Evolutionary conservation across 257 asterid genomes (phyloP).

Genomic region (Nicotiana tomentosiformis): DNA sequence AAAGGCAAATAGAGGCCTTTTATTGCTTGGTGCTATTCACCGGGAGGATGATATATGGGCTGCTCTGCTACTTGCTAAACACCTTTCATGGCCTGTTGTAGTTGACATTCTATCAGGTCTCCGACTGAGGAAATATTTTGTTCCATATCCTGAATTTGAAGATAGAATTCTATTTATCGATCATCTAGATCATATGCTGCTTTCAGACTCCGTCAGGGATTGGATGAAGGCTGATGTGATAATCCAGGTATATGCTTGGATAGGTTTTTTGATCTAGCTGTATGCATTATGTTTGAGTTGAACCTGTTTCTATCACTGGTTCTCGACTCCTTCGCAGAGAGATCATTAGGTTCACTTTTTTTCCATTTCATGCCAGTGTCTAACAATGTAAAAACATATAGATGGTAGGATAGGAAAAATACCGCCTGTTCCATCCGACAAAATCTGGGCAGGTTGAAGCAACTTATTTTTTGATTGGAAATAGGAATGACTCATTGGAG

Average conservation of each 20-base stretch:
- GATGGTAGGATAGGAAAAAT: neutral
- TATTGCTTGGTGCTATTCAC: slow-evolving; percentile 75
- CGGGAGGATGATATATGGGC: slow-evolving; percentile 95
- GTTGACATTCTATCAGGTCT: slow-evolving; percentile 85
- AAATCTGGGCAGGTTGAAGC: neutral
- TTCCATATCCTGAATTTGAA: slow-evolving; percentile 46
- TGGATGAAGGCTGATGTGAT: slow-evolving; percentile 84
- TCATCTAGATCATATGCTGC: slow-evolving; percentile 83
- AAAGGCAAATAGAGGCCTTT: slow-evolving; percentile 70
- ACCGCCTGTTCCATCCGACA: neutral
- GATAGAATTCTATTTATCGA: slow-evolving; percentile 69
- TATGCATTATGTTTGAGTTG: neutral
- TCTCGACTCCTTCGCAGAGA: neutral
- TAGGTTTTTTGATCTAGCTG: neutral
- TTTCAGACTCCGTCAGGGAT: slow-evolving; percentile 59
- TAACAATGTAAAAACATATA: neutral
- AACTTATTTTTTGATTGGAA: neutral
- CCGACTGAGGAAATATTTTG: slow-evolving; percentile 71
- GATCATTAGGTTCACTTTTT: neutral
- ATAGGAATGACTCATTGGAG: neutral
- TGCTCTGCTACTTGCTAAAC: slow-evolving; percentile 85
- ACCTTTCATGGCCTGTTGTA: slow-evolving; percentile 83
- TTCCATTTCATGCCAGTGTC: neutral
- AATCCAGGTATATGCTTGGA: slow-evolving; percentile 54
- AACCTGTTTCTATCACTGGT: neutral